These are phyloP conservation scores for Pseudogymnoascus sp. DNA, from an alignment of 2,329 filamentous ascomycete species.

Conservation along the genomic window DNA sequence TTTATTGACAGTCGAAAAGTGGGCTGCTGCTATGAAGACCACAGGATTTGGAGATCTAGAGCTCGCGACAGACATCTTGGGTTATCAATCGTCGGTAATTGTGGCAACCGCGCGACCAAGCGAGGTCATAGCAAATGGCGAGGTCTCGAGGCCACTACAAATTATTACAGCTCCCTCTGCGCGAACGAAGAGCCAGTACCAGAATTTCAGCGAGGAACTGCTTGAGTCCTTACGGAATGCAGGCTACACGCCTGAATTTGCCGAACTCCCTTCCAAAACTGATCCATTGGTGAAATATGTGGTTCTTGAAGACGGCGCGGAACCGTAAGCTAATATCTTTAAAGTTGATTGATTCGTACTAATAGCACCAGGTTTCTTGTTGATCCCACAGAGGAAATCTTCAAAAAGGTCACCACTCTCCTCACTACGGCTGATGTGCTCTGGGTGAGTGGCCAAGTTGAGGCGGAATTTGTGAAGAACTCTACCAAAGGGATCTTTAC, in stretches of 20 bases:
- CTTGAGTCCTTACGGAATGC: background rate
- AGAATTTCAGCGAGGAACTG: background rate
- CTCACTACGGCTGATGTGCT: background rate
- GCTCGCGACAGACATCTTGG: background rate
- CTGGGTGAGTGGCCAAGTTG: background rate
- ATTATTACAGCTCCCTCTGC: background rate
- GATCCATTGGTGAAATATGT: background rate
- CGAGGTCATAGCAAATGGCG: background rate
- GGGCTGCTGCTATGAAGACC: constrained; percentile 10
- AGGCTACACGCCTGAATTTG: background rate
- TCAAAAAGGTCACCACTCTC: background rate
- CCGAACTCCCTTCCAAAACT: background rate
- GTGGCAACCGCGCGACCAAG: background rate
- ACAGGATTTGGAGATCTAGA: background rate
- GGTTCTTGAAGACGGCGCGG: background rate
- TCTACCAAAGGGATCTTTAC: background rate
- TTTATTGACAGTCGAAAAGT: constrained; percentile 10
- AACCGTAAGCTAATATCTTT: background rate
- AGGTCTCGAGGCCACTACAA: background rate
- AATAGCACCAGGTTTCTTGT: background rate
- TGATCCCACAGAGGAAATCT: background rate
- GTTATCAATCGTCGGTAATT: background rate
- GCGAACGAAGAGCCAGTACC: background rate
- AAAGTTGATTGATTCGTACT: background rate
- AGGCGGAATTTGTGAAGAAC: background rate